phyloP scores from a whole-genome alignment of 2,329 filamentous ascomycete species.

The Fusarium agapanthi region DNA sequence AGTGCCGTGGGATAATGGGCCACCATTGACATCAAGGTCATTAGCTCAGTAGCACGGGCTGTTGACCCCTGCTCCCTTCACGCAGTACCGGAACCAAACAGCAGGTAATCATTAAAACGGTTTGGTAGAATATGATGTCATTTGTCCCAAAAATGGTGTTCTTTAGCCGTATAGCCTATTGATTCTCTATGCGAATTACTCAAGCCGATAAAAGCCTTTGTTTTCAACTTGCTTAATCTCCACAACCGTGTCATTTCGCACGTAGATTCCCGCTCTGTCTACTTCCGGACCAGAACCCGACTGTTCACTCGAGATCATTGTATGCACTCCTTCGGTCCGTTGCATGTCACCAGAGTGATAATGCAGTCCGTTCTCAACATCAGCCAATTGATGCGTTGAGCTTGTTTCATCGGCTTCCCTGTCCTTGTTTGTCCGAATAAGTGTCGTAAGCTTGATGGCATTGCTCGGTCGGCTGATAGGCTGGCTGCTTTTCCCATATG shows the following conservation, averaged over 20 bases:
- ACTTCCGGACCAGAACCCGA: not conserved
- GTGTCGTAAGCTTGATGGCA: conserved; percentile 16
- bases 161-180: too few relatives aligned
- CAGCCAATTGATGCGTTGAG: conserved; percentile 27
- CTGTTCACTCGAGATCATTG: conserved; percentile 14
- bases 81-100: not conserved
- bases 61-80: not conserved
- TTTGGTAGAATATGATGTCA: not conserved
- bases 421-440: conserved; percentile 8
- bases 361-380: conserved; percentile 6
- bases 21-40: not conserved
- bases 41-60: not conserved
- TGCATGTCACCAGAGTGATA: not conserved
- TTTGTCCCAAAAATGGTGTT: not conserved
- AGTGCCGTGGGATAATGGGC: not conserved
- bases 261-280: not conserved
- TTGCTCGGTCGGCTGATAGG: conserved; percentile 25
- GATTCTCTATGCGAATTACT: not conserved
- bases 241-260: conserved; percentile 22
- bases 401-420: conserved; percentile 22
- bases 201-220: not conserved
- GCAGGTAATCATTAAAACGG: not conserved
- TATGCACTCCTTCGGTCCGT: conserved; percentile 4
- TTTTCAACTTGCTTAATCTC: conserved; percentile 3
- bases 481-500: conserved; percentile 22